Evolutionary conservation across 225 moss, liverwort and hornwort genomes (phyloP).

Genomic region (Takakia lepidozioides): DNA sequence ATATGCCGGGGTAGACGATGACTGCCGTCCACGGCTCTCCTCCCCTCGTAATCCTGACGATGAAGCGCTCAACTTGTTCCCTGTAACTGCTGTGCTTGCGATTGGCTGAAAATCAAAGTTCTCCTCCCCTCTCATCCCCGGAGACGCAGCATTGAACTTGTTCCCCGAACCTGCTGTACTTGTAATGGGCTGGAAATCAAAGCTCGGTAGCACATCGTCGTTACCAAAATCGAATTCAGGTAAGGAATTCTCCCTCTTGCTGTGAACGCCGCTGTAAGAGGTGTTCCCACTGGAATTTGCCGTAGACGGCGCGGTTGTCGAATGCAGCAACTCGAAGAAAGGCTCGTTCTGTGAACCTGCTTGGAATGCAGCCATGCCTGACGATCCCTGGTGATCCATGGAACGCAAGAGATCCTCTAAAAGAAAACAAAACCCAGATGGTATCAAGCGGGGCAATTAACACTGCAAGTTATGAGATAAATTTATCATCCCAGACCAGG

Average conservation of each 20-base stretch:
- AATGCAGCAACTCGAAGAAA: constrained; percentile 74
- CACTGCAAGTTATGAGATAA: too few species aligned
- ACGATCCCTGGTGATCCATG: constrained; percentile 33
- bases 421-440: too few species aligned
- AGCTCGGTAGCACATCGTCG: constrained; percentile 62
- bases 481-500: too few species aligned
- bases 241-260: constrained; percentile 34
- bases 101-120: too few species aligned
- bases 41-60: constrained; percentile 3
- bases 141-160: too few species aligned
- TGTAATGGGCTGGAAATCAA: constrained; percentile 63
- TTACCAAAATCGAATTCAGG: constrained; percentile 40
- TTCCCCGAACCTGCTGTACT: constrained; percentile 18
- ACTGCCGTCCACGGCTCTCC: constrained; percentile 16
- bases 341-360: constrained; percentile 55
- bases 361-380: constrained; percentile 10
- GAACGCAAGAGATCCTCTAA: too few species aligned
- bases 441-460: too few species aligned
- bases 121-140: too few species aligned
- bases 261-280: constrained; percentile 11
- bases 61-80: too few species aligned
- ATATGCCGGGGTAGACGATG: constrained; percentile 13
- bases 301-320: constrained; percentile 20
- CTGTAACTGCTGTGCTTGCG: too few species aligned
- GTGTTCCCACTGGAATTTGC: constrained; percentile 4